Evolutionary conservation across 208 protist species (phyloP).

Genomic region (Leishmania amazonensis): DNA sequence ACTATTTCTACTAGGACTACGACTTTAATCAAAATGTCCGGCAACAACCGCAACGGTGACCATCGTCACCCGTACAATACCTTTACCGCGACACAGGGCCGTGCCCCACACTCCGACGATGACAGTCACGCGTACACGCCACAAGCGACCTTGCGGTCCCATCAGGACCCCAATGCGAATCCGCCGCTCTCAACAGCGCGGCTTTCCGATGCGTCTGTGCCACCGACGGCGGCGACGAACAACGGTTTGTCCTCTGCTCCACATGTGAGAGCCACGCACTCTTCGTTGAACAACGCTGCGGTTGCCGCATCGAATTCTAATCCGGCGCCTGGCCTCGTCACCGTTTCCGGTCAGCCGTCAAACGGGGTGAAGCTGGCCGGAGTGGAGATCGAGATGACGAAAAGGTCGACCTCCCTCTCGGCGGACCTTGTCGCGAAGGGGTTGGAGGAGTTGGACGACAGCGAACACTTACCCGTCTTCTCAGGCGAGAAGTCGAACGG

Average conservation of each 20-base stretch:
- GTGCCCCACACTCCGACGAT: background rate
- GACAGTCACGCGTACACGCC: background rate
- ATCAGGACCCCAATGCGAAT: constrained; percentile 9
- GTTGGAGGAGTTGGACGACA: constrained; percentile 2
- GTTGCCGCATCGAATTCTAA: background rate
- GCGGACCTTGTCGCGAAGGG: constrained; percentile 1
- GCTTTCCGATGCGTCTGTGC: constrained; percentile 3
- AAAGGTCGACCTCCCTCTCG: background rate
- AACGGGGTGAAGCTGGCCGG: constrained; percentile 12
- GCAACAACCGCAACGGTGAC: constrained; percentile 8
- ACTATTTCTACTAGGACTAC: background rate
- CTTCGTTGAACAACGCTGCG: constrained; percentile 7
- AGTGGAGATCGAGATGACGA: constrained; percentile 13
- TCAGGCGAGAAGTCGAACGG: constrained; percentile 5
- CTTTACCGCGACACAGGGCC: constrained; percentile 7
- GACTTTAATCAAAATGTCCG: background rate
- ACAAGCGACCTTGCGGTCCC: background rate
- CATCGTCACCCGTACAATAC: background rate
- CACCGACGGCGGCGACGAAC: background rate
- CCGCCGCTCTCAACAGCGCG: background rate
- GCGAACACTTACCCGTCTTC: constrained; percentile 1
- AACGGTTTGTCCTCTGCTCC: background rate
- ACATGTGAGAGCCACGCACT: background rate
- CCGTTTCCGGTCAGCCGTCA: background rate
- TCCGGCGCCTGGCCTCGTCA: background rate